These are phyloP conservation scores for Phyllosticta ampelicida DNA, from an alignment of 2,329 filamentous ascomycete genomes.

Conservation along the genomic window DNA sequence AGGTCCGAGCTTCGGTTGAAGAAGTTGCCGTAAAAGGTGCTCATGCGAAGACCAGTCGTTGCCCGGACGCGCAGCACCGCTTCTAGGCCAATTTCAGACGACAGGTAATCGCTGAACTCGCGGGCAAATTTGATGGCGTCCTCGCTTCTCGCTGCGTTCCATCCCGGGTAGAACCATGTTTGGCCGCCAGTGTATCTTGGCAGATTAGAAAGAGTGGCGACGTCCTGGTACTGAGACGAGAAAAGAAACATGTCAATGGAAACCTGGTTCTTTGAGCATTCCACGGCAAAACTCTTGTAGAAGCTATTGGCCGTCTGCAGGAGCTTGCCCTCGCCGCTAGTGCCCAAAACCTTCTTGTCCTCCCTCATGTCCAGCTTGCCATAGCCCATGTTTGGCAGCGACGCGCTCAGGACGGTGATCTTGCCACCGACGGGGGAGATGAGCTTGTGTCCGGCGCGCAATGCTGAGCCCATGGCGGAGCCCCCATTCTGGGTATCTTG, in stretches of 20 bases:
- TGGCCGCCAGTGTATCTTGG: slow-evolving; percentile 94
- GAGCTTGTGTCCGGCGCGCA: slow-evolving; percentile 88
- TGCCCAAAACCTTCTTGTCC: slow-evolving; percentile 91
- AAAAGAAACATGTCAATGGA: slow-evolving; percentile 98
- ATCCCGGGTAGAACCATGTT: slow-evolving; percentile 96
- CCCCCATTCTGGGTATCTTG: slow-evolving; percentile 80
- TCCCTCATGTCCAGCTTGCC: slow-evolving; percentile 89
- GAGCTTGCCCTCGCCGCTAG: slow-evolving; percentile 77
- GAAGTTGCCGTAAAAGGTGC: slow-evolving; percentile 98
- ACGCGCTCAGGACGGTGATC: slow-evolving; percentile 82
- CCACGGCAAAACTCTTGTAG: slow-evolving; percentile 98
- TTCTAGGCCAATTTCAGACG: slow-evolving; percentile 89
- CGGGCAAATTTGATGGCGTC: slow-evolving; percentile 97
- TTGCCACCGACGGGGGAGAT: slow-evolving; percentile 93
- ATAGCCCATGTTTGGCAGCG: slow-evolving; percentile 77
- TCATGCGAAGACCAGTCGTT: slow-evolving; percentile 90
- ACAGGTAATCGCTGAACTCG: slow-evolving; percentile 95
- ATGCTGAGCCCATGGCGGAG: slow-evolving; percentile 90
- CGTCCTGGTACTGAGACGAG: slow-evolving; percentile 92
- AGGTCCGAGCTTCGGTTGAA: slow-evolving; percentile 97
- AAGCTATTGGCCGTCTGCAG: slow-evolving; percentile 91
- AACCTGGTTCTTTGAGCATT: slow-evolving; percentile 97
- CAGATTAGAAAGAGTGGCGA: slow-evolving; percentile 89
- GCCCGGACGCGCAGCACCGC: slow-evolving; percentile 91
- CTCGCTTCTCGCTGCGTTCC: slow-evolving; percentile 87